Evolutionary conservation across 2,329 filamentous ascomycete genomes (phyloP).

Genomic region (Fusarium sp.): DNA sequence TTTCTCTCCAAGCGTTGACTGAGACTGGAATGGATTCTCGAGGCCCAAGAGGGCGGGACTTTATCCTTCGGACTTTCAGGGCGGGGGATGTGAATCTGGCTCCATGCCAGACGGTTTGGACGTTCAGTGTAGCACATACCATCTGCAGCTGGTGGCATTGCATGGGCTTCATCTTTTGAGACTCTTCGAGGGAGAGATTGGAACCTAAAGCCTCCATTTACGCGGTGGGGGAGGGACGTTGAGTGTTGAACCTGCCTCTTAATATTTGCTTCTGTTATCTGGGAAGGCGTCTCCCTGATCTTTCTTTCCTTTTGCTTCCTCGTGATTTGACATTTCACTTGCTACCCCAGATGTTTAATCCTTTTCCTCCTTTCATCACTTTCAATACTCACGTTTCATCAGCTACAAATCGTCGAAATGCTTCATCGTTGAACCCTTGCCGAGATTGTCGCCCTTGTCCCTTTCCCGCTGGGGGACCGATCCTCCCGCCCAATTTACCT

Average conservation of each 20-base stretch:
- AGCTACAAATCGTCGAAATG: not conserved
- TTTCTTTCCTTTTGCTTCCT: slow-evolving; percentile 12
- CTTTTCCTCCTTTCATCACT: not conserved
- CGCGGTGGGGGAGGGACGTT: not conserved
- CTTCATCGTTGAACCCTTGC: slow-evolving; percentile 19
- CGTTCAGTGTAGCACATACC: slow-evolving; percentile 26
- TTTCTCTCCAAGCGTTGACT: not conserved
- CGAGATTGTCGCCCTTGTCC: not conserved
- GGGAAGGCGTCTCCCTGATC: slow-evolving; percentile 3
- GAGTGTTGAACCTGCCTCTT: not conserved
- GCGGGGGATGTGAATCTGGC: slow-evolving; percentile 12
- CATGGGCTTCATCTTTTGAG: not conserved
- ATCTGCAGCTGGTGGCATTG: slow-evolving; percentile 7
- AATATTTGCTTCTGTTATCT: not conserved
- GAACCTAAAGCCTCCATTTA: not conserved
- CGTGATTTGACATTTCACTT: slow-evolving; percentile 15
- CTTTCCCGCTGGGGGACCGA: not conserved
- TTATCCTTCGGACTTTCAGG: slow-evolving; percentile 10
- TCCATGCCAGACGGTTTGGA: slow-evolving; percentile 34
- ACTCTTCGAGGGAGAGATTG: slow-evolving; percentile 24
- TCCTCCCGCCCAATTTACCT: not conserved
- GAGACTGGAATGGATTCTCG: slow-evolving; percentile 32
- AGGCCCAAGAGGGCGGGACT: slow-evolving; percentile 18
- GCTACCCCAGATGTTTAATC: too few species aligned
- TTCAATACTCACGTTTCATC: not conserved